Conservation (phyloP, 306 rosid species). For the Cucurbita pepo region DNA sequence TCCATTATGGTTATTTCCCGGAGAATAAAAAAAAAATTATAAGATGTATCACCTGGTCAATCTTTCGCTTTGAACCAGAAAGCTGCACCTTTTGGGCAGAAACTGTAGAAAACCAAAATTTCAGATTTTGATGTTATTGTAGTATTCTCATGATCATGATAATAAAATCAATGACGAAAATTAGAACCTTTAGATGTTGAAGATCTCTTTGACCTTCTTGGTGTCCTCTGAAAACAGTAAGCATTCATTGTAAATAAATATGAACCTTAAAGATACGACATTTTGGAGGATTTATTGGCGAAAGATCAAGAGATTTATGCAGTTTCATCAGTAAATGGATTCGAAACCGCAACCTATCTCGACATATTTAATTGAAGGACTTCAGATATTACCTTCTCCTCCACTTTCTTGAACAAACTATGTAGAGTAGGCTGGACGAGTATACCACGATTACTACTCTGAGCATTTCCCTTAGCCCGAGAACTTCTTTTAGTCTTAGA, state of each 20-base stretch:
- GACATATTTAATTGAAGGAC: neutral
- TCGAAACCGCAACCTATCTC: neutral
- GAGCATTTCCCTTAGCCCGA: constrained; percentile 19
- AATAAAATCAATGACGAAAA: constrained; percentile 8
- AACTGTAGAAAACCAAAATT: constrained; percentile 28
- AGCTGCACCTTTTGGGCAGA: constrained; percentile 35
- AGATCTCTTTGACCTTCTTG: constrained; percentile 30
- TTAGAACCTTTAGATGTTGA: constrained; percentile 43
- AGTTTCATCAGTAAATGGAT: neutral
- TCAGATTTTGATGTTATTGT: constrained; percentile 3
- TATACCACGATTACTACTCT: constrained; percentile 19
- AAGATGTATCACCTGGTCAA: constrained; percentile 26
- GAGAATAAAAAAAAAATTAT: neutral
- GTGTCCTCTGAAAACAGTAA: constrained; percentile 38
- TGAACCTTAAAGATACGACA: neutral
- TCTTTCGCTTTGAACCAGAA: constrained; percentile 44
- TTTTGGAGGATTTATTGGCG: neutral
- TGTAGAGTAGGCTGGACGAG: constrained; percentile 71
- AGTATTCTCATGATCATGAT: constrained; percentile 4
- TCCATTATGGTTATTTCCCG: constrained; percentile 2
- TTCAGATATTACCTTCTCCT: constrained; percentile 42
- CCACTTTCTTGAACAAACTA: constrained; percentile 73
- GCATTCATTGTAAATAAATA: neutral
- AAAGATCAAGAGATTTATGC: too few relatives aligned
- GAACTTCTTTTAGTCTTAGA: constrained; percentile 24